Evolutionary conservation across 805 yeast species (phyloP), one percentile per base, ranked within the genome.

Genomic region (Yarrowia hollandica): DNA sequence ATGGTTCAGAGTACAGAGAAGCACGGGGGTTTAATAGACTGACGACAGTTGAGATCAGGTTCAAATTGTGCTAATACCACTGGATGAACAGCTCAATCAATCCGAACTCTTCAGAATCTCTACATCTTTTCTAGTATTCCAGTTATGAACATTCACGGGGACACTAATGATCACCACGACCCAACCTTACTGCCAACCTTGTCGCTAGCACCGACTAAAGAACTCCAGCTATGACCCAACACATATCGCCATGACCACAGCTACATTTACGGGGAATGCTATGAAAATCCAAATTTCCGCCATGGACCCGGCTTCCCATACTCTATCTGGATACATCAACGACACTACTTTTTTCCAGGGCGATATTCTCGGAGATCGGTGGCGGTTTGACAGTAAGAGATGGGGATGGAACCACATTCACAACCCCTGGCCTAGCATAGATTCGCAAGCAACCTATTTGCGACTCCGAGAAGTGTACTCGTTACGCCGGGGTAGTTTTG

Each of bases 331-430:
- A 15, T 41, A 41, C 48, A 41, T 41, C 22, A 26, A 41, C 12
- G 48, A 41, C 12, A 41, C 48, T 16, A 41, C 48, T 10, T 41
- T 41, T 41, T 41, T 41, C 19, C 48, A 41, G 48, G 48, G 48
- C 33, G 48, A 41, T 26, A 41, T 41, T 25, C 48, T 41, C 33
- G 48, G 48, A 41, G 48, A 25, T 12, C 21, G 48, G 11, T 41
- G 48, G 48, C n/a, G 21, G 1, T 26, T 5, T 11, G 48, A 41
- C 11, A 41, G 33, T 11, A 25, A 22, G 30, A 30, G 48, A 25
- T 41, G 48, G 48, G 48, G 22, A 11, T 25, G 48, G 33, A 16
- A 25, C 14, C 44, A 38, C 1, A 10, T 16, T 3, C 14, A n/a
- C 16, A 25, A 14, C 16, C 48, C 48, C 0, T 41, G 48, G 48